Base-by-base conservation (phyloP, 257 asterid genomes). In the Solanum dulcamara region DNA sequence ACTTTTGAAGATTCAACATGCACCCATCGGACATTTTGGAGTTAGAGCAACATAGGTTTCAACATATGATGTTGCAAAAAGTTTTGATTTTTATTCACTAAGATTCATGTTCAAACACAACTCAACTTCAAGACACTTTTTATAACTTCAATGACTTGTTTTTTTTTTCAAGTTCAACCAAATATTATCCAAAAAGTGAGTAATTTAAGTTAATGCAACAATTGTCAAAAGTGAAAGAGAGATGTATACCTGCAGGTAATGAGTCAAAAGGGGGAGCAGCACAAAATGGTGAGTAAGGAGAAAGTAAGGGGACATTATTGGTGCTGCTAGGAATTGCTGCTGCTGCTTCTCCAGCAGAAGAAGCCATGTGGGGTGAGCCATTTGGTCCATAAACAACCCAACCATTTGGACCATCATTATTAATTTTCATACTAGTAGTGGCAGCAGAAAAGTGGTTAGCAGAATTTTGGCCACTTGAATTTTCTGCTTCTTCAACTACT, bases 211-310 rank as follows among this genome's bases (percentile, higher is more conserved):
- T 22, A 8, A 64, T 11, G 53, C 22, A 71, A 22, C 20, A 71
- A 40, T 12, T 42, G 20, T 6, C 24, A n/a, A 72, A 40, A 75
- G 38, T 14, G 81, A 22, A 11, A 28, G 81, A 24, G 32, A 53
- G 81, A 60, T 22, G 92, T 97, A 10, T 70, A 70, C 79, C 79
- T 70, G 48, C 96, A 88, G 92, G 84, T 71, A 90, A 91, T 83
- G 89, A 67, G 81, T 85, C 91, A 84, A 80, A 88, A 40, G 91
- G 81, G 55, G 75, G 42, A 66, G 91, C 91, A 2, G 90, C 84
- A 91, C 89, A 88, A 55, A 86, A 86, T 13, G 91, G 38, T 77
- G 83, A 77, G 40, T 77, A 77, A 92, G 86, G 28, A 80, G 85
- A 75, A 83, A 44, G 59, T 22, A 59, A 88, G 71, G 26, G 44